These are phyloP conservation scores for Nicotiana knightiana DNA, from an alignment of 257 asterid species.

Conservation along the genomic window DNA sequence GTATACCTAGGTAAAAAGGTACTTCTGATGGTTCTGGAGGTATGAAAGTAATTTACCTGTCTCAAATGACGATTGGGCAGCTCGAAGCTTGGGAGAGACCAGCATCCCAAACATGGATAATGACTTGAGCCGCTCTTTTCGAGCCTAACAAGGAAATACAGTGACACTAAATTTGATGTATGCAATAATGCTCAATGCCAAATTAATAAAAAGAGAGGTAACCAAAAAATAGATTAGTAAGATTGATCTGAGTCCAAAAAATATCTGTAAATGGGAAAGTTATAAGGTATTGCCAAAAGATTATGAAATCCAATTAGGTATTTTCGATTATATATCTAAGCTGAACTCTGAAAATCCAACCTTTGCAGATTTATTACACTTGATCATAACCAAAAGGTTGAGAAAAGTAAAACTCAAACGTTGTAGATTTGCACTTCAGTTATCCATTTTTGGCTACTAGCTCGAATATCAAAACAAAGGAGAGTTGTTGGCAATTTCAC, in stretches of 20 bases:
- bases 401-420: neutral
- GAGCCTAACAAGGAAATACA: conserved; percentile 33
- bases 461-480: neutral
- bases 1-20: neutral
- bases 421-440: neutral
- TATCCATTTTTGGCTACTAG: neutral
- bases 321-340: neutral
- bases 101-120: conserved; percentile 80
- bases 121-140: conserved; percentile 50
- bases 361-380: neutral
- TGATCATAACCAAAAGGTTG: neutral
- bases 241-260: neutral
- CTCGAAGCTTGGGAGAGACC: conserved; percentile 90
- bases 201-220: neutral
- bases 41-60: conserved; percentile 43
- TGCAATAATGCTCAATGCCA: neutral
- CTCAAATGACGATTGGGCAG: conserved; percentile 86
- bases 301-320: neutral
- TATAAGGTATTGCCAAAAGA: neutral
- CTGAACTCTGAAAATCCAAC: neutral
- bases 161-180: neutral
- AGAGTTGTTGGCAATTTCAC: neutral
- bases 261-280: neutral
- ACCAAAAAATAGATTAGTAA: neutral
- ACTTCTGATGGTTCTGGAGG: neutral